Evolutionary conservation across 495 filamentous ascomycete genomes (phyloP).

Genomic region (Eremomyces bilateralis): DNA sequence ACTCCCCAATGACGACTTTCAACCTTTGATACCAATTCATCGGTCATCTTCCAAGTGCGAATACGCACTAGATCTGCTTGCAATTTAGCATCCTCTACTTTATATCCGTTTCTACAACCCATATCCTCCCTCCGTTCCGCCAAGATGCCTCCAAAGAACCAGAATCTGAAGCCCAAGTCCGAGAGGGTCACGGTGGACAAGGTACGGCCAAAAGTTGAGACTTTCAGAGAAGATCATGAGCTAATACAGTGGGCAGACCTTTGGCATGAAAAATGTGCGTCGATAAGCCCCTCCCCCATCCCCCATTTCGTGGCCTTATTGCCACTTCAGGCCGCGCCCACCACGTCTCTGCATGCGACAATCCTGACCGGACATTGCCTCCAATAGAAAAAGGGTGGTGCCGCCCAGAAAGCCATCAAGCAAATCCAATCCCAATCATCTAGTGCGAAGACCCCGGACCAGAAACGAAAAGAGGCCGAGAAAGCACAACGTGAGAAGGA

Average conservation of each 20-base stretch:
- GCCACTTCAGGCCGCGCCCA: neutral
- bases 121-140: constrained; percentile 4
- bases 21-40: no score
- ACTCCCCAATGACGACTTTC: no score
- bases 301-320: neutral
- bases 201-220: constrained; percentile 18
- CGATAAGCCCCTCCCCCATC: neutral
- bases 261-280: constrained; percentile 94
- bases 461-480: constrained; percentile 78
- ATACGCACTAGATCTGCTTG: no score
- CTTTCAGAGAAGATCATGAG: constrained; percentile 9
- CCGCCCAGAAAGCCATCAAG: constrained; percentile 72
- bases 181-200: constrained; percentile 67
- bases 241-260: constrained; percentile 31
- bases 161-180: constrained; percentile 47
- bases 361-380: constrained; percentile 4
- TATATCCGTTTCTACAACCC: no score
- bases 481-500: constrained; percentile 68
- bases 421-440: constrained; percentile 51
- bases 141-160: constrained; percentile 78
- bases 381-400: constrained; percentile 70
- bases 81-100: no score
- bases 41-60: no score
- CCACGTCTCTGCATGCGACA: neutral
- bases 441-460: constrained; percentile 51